Conservation (phyloP, 768 basidiomycete species). For the Trametes punicea region DNA sequence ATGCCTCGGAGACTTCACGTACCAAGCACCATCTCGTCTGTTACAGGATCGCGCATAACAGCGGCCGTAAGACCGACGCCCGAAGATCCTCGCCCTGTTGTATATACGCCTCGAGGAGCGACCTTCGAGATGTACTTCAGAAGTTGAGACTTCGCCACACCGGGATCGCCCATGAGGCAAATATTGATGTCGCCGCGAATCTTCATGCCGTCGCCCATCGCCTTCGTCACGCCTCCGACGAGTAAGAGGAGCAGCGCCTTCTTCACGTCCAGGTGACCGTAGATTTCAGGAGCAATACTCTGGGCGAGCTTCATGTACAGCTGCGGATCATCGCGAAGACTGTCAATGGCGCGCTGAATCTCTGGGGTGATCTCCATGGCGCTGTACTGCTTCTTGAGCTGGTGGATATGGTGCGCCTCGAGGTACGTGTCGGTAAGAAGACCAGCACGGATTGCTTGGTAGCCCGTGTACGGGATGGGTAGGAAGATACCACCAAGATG, state of each 20-base stretch:
- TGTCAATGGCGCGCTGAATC: constrained; percentile 64
- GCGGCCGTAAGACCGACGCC: constrained; percentile 98
- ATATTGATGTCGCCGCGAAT: constrained; percentile 97
- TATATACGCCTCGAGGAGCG: constrained; percentile 96
- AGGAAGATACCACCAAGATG: constrained; percentile 96
- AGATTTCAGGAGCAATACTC: constrained; percentile 98
- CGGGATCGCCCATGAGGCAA: constrained; percentile 99
- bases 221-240: constrained; percentile 95
- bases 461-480: constrained; percentile 96
- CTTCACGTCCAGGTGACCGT: constrained; percentile 96
- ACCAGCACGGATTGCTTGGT: constrained; percentile 94
- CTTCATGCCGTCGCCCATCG: constrained; percentile 96
- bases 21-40: constrained; percentile 99
- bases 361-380: constrained; percentile 92
- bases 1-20: constrained; percentile 27
- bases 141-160: constrained; percentile 96
- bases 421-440: constrained; percentile 96
- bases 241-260: constrained; percentile 90
- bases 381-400: constrained; percentile 96
- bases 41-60: constrained; percentile 98
- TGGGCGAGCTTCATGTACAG: constrained; percentile 85
- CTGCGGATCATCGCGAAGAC: constrained; percentile 69
- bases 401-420: constrained; percentile 85
- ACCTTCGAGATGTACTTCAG: constrained; percentile 99
- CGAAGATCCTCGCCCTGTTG: constrained; percentile 97